Evolutionary conservation across 176 grass and related monocot genomes (phyloP).

Genomic region (Eragrostis curvula): DNA sequence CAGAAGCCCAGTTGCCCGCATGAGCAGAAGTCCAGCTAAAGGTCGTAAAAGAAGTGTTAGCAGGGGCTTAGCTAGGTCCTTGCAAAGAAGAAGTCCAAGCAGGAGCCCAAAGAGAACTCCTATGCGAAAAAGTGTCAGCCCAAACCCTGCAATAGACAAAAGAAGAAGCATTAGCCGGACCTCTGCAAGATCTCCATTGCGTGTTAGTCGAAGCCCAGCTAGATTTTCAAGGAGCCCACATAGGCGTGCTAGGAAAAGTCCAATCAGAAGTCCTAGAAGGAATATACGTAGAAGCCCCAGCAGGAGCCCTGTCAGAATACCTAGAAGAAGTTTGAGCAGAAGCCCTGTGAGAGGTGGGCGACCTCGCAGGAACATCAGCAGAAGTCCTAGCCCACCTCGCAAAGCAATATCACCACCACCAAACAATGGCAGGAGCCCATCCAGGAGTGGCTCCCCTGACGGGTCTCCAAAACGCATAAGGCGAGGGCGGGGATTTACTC

Average conservation of each 20-base stretch:
- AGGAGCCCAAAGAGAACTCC: slow-evolving; percentile 56
- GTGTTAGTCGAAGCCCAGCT: slow-evolving; percentile 26
- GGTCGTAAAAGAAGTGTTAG: slow-evolving; percentile 60
- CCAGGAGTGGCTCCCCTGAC: slow-evolving; percentile 84
- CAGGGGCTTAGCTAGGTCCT: slow-evolving; percentile 68
- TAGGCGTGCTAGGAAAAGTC: slow-evolving; percentile 53
- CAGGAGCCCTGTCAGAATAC: slow-evolving; percentile 71
- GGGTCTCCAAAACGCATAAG: slow-evolving; percentile 89
- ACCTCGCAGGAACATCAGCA: slow-evolving; percentile 67
- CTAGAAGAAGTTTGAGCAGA: slow-evolving; percentile 70
- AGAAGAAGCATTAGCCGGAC: slow-evolving; percentile 60
- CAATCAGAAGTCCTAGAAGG: slow-evolving; percentile 62
- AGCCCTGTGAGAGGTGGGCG: slow-evolving; percentile 69
- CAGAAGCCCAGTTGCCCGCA: slow-evolving; percentile 48
- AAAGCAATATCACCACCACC: slow-evolving; percentile 66
- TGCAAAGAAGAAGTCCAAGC: slow-evolving; percentile 61
- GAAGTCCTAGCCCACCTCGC: slow-evolving; percentile 65
- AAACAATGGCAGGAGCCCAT: slow-evolving; percentile 80
- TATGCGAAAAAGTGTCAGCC: slow-evolving; percentile 50
- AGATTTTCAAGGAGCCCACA: slow-evolving; percentile 48
- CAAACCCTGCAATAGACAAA: slow-evolving; percentile 54
- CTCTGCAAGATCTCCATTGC: slow-evolving; percentile 30
- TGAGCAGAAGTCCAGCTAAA: slow-evolving; percentile 77
- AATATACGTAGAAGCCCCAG: slow-evolving; percentile 58
- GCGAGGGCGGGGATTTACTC: slow-evolving; percentile 88